Percentiles rank a stretch among this genome's conserved stretches.
These are phyloP conservation scores for Botrytis medusae DNA, from an alignment of 2,329 filamentous ascomycete genomes.

Conservation along the genomic window DNA sequence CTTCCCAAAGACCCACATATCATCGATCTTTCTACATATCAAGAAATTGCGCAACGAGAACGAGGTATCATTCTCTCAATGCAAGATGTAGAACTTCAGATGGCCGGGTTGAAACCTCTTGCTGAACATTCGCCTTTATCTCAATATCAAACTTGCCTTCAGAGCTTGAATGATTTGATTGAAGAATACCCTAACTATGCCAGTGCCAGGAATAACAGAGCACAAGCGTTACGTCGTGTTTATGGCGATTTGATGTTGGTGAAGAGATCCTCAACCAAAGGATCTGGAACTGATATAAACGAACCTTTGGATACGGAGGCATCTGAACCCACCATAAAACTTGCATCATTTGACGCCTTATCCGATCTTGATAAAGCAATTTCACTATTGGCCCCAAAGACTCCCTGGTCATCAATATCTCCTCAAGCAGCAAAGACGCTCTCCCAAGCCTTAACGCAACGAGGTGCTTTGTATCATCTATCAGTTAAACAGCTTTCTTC, in stretches of 20 bases:
- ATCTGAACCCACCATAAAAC: slow-evolving; percentile 45
- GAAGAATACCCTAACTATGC: slow-evolving; percentile 63
- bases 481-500: slow-evolving; percentile 47
- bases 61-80: slow-evolving; percentile 54
- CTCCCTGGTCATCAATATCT: slow-evolving; percentile 55
- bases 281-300: slow-evolving; percentile 2
- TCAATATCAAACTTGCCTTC: slow-evolving; percentile 51
- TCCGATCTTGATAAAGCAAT: slow-evolving; percentile 60
- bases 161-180: slow-evolving; percentile 56
- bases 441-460: slow-evolving; percentile 69
- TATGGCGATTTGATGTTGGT: slow-evolving; percentile 52
- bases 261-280: background rate
- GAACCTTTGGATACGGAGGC: slow-evolving; percentile 40
- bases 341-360: slow-evolving; percentile 47
- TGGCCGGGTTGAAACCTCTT: slow-evolving; percentile 38
- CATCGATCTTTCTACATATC: slow-evolving; percentile 52
- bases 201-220: slow-evolving; percentile 72
- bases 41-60: slow-evolving; percentile 51
- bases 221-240: slow-evolving; percentile 62
- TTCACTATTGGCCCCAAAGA: slow-evolving; percentile 54
- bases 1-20: slow-evolving; percentile 58
- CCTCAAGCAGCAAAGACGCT: slow-evolving; percentile 64
- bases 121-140: slow-evolving; percentile 38
- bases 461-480: slow-evolving; percentile 62
- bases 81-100: slow-evolving; percentile 54